Evolutionary conservation across 192 early-diverging fungal species (phyloP), one percentile per base, ranked within the genome.

Genomic region (Coemansia sp.): DNA sequence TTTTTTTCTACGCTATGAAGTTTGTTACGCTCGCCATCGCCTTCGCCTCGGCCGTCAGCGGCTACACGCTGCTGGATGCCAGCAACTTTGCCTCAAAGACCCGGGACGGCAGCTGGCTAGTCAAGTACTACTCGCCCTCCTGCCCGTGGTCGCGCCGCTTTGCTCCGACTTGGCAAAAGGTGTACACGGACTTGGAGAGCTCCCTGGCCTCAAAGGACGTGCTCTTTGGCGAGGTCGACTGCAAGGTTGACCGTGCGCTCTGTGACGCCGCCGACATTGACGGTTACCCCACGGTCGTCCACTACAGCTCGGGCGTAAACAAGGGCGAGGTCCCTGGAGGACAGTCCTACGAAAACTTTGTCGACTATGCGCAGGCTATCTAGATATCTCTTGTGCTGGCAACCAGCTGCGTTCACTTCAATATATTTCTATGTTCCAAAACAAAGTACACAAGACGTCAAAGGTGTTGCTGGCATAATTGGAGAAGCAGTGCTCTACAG

Each of bases 141-240:
- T 84, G 82, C 61, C 76, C 73, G 10, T 79, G 77, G 70, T 84
- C 76, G 24, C 70, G 71, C n/a, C 73, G 74, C 41, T 76, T 84
- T 68, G 77, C 73, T 1, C 82, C 82, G n/a, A 70, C 65, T 14
- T 84, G 82, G 82, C 65, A 79, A 39, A 73, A 76, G 64, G 73
- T 84, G 42, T 78, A 72, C 62, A 37, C 47, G 31, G 70, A 74
- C 64, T 43, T 76, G 38, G 47, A 75, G 60, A 73, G 68, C 49
- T 45, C 27, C 45, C 65, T 79, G 25, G 53, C 67, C 4, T 45
- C 60, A 11, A 76, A 70, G 39, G 65, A 79, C 59, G 64, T 79
- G 29, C 67, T 59, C 54, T 70, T 84, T 65, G 82, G 40, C 57
- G 73, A 79, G 39, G 74, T 84, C 54, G 74, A 84, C 68, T 84